Evolutionary conservation across 2,329 filamentous ascomycete species (phyloP), one percentile per base, ranked within the genome.

Genomic region (Helminthosporium solani): DNA sequence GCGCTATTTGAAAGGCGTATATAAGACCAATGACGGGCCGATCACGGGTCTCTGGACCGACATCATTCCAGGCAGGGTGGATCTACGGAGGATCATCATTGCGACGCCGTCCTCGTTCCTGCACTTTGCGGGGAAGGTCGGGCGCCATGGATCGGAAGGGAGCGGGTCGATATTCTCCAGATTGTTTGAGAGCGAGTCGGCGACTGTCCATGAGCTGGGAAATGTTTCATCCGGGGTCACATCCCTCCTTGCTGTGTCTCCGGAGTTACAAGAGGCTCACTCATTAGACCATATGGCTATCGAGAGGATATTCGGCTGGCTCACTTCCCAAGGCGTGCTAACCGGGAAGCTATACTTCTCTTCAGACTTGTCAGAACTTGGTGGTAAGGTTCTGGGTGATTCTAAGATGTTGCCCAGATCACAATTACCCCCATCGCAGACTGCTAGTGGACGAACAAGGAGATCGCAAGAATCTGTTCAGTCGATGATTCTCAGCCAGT

Each of bases 21-120:
- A 91, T 68, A 91, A 87, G 65, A 80, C 90, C 7, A 82, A 86
- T 1, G 90, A 96, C 67, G 88, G 87, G 0, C 83, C 91, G 0
- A 81, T 97, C 28, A 89, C 88, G 0, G 94, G 94, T 1, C 66
- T 97, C 14, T 96, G 89, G 83, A 86, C 87, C 8, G 92, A 97
- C 61, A 76, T 80, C 30, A 73, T 95, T 31, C 75, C 76, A 30
- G 83, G 81, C n/a, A 77, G 82, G 55, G 71, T 82, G 7, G 91
- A 96, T 58, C 71, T 85, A 54, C 80, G 90, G 50, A 80, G 91
- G 52, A 82, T 97, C 3, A 67, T 99, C 40, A 80, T 96, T 53
- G 83, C 87, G 40, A 96, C 92, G 9, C 85, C 87, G 55, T 85
- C 80, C 46, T 83, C 84, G 49, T 74, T 99, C 34, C 81, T 91